These are phyloP conservation scores for Diaporthe batatas DNA, from an alignment of 2,329 filamentous ascomycete species.

Conservation along the genomic window DNA sequence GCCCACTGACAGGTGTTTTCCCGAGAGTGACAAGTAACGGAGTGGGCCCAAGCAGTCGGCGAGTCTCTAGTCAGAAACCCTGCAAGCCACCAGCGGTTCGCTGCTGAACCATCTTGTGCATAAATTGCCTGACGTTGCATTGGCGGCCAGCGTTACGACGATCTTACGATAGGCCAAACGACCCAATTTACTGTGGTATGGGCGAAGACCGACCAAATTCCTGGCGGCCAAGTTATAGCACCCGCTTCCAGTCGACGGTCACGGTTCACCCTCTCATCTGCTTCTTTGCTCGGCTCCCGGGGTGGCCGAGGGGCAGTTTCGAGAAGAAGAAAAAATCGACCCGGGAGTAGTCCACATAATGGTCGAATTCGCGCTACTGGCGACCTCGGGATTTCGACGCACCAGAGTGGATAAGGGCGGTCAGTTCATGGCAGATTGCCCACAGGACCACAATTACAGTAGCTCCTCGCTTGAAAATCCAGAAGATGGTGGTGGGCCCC, in stretches of 20 bases:
- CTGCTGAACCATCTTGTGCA: conserved; percentile 22
- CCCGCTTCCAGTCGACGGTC: neutral
- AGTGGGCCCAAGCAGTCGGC: conserved; percentile 20
- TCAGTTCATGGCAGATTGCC: conserved; percentile 10
- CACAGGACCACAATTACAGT: conserved; percentile 17
- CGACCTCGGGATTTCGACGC: conserved; percentile 25
- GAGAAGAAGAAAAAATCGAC: neutral
- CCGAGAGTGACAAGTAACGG: conserved; percentile 11
- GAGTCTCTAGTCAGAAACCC: conserved; percentile 27
- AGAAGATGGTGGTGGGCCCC: conserved; percentile 29
- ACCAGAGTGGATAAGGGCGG: conserved; percentile 17
- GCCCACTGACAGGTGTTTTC: conserved; percentile 20
- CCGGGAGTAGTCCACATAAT: neutral
- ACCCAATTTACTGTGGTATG: neutral
- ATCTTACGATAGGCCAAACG: conserved; percentile 20
- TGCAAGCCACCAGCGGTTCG: conserved; percentile 29
- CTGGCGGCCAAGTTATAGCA: neutral
- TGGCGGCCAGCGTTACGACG: conserved; percentile 10
- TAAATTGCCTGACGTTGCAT: conserved; percentile 27
- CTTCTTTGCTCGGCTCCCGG: neutral
- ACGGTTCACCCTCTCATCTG: neutral
- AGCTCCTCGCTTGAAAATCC: conserved; percentile 32
- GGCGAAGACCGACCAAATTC: neutral
- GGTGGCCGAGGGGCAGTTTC: conserved; percentile 10
- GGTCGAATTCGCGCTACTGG: neutral